These are phyloP conservation scores for Eucalyptus victrix DNA, from an alignment of 345 rosid genomes.

Conservation along the genomic window DNA sequence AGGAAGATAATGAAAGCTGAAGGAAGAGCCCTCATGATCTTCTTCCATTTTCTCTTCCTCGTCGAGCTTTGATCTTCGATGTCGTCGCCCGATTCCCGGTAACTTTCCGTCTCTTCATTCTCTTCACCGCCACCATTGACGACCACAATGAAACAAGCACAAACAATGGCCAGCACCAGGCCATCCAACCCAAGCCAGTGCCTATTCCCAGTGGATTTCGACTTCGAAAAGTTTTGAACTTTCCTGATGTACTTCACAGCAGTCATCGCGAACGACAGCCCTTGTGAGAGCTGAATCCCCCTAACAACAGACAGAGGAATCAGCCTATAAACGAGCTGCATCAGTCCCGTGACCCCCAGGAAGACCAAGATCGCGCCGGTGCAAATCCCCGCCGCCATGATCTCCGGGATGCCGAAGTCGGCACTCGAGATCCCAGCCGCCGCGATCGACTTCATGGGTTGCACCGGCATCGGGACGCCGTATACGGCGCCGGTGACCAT, in stretches of 20 bases:
- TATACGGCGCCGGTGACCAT: slow-evolving; percentile 56
- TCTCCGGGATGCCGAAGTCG: slow-evolving; percentile 58
- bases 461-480: slow-evolving; percentile 94
- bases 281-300: slow-evolving; percentile 83
- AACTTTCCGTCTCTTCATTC: slow-evolving; percentile 7
- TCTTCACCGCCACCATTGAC: slow-evolving; percentile 59
- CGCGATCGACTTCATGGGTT: slow-evolving; percentile 82
- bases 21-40: slow-evolving; percentile 29
- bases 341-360: slow-evolving; percentile 65
- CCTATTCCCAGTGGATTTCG: slow-evolving; percentile 42
- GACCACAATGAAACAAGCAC: slow-evolving; percentile 47
- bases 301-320: slow-evolving; percentile 66
- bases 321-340: slow-evolving; percentile 50
- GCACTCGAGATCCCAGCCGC: slow-evolving; percentile 52
- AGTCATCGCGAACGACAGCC: slow-evolving; percentile 64
- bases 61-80: not conserved
- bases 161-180: slow-evolving; percentile 48
- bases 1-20: slow-evolving; percentile 68
- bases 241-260: slow-evolving; percentile 64
- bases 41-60: slow-evolving; percentile 21
- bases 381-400: slow-evolving; percentile 68
- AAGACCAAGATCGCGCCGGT: slow-evolving; percentile 57
- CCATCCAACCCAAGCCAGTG: slow-evolving; percentile 82
- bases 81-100: not conserved
- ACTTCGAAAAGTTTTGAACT: slow-evolving; percentile 49